Conservation (phyloP, 345 rosid genomes). For the Cochlearia excelsa region DNA sequence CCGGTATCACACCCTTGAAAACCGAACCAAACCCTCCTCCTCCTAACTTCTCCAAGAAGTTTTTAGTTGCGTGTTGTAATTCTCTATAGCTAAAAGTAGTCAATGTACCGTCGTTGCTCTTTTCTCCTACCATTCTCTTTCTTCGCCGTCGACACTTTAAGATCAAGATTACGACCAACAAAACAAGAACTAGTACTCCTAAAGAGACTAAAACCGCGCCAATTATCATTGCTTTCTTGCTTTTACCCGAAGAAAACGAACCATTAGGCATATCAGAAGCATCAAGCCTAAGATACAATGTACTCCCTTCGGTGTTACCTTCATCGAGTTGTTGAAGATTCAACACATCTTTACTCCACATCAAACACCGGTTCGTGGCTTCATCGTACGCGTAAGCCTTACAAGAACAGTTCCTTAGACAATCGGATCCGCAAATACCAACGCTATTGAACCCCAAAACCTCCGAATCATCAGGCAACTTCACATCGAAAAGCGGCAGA, state of each 20-base stretch:
- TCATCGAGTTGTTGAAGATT: conserved; percentile 39
- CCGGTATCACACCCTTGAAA: conserved; percentile 65
- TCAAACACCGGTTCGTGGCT: conserved; percentile 36
- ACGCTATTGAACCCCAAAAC: conserved; percentile 23
- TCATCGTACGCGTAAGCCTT: conserved; percentile 54
- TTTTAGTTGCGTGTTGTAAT: conserved; percentile 63
- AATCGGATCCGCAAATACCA: conserved; percentile 43
- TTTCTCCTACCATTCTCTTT: conserved; percentile 28
- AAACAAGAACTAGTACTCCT: conserved; percentile 29
- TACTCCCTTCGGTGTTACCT: conserved; percentile 38
- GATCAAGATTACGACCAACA: conserved; percentile 29
- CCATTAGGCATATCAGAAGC: conserved; percentile 54
- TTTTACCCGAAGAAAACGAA: conserved; percentile 19
- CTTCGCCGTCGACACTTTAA: conserved; percentile 42
- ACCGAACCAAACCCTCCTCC: conserved; percentile 93
- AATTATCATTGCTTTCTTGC: conserved; percentile 35
- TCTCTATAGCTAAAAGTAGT: conserved; percentile 64
- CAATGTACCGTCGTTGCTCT: conserved; percentile 57
- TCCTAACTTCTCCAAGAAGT: conserved; percentile 70
- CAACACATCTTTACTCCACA: conserved; percentile 56
- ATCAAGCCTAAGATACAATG: conserved; percentile 54
- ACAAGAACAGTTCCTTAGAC: conserved; percentile 60
- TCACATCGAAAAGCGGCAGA: conserved; percentile 19
- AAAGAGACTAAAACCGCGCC: conserved; percentile 45
- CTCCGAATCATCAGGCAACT: conserved; percentile 26